A percentile compares a stretch with the other conserved stretches of the same genome.
Conservation (phyloP, 2,329 filamentous ascomycete species). For the Apiospora koreana region DNA sequence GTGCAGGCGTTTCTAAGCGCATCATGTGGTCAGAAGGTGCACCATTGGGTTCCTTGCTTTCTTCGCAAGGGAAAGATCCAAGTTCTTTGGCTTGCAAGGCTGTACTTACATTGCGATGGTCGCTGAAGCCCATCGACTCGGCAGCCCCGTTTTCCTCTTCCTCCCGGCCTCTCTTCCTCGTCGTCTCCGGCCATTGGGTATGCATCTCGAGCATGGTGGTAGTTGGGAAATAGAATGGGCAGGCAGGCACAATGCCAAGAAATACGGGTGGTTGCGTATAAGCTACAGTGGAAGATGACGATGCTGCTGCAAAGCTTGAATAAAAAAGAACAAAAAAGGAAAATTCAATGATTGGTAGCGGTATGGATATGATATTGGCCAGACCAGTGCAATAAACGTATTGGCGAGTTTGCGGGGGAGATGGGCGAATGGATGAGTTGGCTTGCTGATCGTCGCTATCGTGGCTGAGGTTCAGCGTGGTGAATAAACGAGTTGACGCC, state of each 20-base stretch:
- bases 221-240: background rate
- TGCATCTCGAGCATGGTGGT: constrained; percentile 23
- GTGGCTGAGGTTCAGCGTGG: background rate
- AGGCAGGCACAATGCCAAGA: background rate
- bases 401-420: background rate
- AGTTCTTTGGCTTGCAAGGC: background rate
- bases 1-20: constrained; percentile 53
- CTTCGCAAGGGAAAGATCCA: background rate
- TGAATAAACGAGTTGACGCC: background rate
- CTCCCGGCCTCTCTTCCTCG: constrained; percentile 30
- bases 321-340: background rate
- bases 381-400: background rate
- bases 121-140: constrained; percentile 27
- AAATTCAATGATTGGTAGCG: background rate
- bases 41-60: background rate
- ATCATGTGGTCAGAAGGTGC: background rate
- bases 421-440: background rate
- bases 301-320: background rate
- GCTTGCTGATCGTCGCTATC: background rate
- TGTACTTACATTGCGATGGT: constrained; percentile 35
- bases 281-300: background rate
- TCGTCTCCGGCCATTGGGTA: constrained; percentile 22
- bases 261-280: constrained; percentile 1
- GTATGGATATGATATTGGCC: background rate
- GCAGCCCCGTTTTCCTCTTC: constrained; percentile 26